Evolutionary conservation across 2,329 filamentous ascomycete genomes (phyloP).

Genomic region (Talaromyces albobiverticillius): DNA sequence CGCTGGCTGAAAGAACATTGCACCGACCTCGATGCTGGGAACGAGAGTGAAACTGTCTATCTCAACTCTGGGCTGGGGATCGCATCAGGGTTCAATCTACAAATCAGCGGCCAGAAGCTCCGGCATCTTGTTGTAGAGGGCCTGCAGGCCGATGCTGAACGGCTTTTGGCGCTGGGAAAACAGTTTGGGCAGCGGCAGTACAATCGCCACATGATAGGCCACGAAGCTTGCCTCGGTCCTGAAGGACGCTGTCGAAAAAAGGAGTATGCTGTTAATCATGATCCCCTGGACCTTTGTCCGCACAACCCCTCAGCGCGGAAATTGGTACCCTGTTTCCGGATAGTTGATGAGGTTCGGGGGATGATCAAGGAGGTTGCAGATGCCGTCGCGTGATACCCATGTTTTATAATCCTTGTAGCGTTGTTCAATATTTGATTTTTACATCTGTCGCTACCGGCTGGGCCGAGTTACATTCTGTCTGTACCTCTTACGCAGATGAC

Average conservation of each 20-base stretch:
- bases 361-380: slow-evolving; percentile 26
- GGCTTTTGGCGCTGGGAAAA: slow-evolving; percentile 19
- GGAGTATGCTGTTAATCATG: too few relatives aligned
- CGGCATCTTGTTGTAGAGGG: slow-evolving; percentile 2
- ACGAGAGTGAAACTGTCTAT: slow-evolving; percentile 15
- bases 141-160: slow-evolving; percentile 19
- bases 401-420: too few relatives aligned
- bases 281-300: slow-evolving; percentile 27
- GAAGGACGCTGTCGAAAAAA: slow-evolving; percentile 26
- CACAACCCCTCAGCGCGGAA: slow-evolving; percentile 21
- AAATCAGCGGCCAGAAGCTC: slow-evolving; percentile 9
- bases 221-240: slow-evolving; percentile 22
- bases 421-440: slow-evolving; percentile 50
- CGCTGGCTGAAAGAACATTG: slow-evolving; percentile 24
- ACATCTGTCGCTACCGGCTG: slow-evolving; percentile 57
- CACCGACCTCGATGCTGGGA: slow-evolving; percentile 14
- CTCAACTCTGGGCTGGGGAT: slow-evolving; percentile 2
- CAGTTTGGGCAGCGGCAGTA: slow-evolving; percentile 26
- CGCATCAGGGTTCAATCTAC: background rate
- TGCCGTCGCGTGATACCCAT: too few relatives aligned
- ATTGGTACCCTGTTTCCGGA: slow-evolving; percentile 27
- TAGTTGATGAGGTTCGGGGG: slow-evolving; percentile 26
- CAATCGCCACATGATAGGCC: slow-evolving; percentile 26
- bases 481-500: too few relatives aligned
- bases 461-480: too few relatives aligned